Base-by-base conservation (phyloP, 176 grass and related monocot species). In the Juncus effusus region DNA sequence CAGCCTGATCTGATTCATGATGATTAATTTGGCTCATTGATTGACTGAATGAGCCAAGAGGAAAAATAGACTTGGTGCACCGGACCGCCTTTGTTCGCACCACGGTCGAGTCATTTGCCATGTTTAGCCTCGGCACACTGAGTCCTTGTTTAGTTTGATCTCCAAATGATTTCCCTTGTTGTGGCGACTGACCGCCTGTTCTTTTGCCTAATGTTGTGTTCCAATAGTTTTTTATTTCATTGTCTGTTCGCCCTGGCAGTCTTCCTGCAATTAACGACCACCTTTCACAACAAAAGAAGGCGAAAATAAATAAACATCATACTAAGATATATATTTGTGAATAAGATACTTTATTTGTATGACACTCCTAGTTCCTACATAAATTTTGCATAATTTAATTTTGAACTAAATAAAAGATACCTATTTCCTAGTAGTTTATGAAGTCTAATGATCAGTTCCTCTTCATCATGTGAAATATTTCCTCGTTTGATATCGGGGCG, bases 201-300 rank as follows among this genome's bases (percentile, higher is more conserved):
- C 77, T 94, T 73, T 80, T 77, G 7, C 85, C 60, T n/a, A 94
- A 83, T 42, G 82, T 94, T 80, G 84, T 89, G 76, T 94, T 94
- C 85, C 90, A 94, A 79, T 94, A 85, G 90, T 94, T 94, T 74
- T 94, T 94, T 80, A 94, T 94, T 85, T 94, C 90, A 88, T 94
- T 94, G 73, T 94, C 90, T 85, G 90, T 94, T 94, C 90, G 85
- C 63, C 90, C 90, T n/a, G 90, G 90, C 63, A 94, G 69, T 77
- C 90, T 82, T 56, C 73, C 90, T 3, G 90, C 82, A n/a, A 94
- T 94, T 51, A 94, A 76, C 2, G 90, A 89, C 90, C 90, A 94
- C 79, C 88, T 72, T 41, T 72, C 83, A 53, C n/a, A 54, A 68
- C 28, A 40, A 39, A 59, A 49, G 0, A 16, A 13, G 41, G 19